Evolutionary conservation across 331 rosid species (phyloP), one percentile per base, ranked within the genome.

Genomic region (Acacia pycnantha): DNA sequence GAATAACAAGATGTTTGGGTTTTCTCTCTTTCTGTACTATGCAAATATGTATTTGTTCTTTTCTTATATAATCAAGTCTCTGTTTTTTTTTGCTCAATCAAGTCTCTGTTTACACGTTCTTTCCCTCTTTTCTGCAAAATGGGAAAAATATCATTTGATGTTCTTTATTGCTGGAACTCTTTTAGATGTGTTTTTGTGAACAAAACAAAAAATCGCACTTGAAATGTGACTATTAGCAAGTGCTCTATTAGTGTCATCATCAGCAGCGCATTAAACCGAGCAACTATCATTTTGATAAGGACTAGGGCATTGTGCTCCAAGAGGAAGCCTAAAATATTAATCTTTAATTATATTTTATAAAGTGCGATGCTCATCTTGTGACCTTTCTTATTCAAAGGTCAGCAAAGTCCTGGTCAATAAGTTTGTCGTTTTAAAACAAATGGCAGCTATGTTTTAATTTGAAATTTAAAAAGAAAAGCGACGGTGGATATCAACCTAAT

Each of bases 221-320:
- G 69, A 43, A 65, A 83, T 74, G 54, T 31, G 74, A 51, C 47
- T 22, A 77, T 22, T 35, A 70, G 10, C 76, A 26, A 62, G 79
- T 77, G 70, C 29, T 51, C 61, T 18, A 53, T 82, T 74, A 12
- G 59, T 66, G 37, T 66, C 66, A 33, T 33, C 33, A 22, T 35
- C 66, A 48, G 53, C 62, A 40, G 41, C 33, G 73, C 84, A 74
- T 18, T 31, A 73, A 46, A 64, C 31, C 26, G 29, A 65, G 31
- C 70, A 73, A 50, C 58, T 14, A 24, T 33, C 15, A 62, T 35
- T 41, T 29, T 19, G 41, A 46, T 33, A n/a, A 4, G 77, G 61
- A 56, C 22, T 22, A 27, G 41, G 19, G 79, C 31, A 47, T 33
- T 24, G 27, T 73, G 53, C 43, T 61, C 31, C 50, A 27, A 3